Base-by-base conservation (phyloP, 192 early-diverging fungal genomes). In the Linnemannia zychae region DNA sequence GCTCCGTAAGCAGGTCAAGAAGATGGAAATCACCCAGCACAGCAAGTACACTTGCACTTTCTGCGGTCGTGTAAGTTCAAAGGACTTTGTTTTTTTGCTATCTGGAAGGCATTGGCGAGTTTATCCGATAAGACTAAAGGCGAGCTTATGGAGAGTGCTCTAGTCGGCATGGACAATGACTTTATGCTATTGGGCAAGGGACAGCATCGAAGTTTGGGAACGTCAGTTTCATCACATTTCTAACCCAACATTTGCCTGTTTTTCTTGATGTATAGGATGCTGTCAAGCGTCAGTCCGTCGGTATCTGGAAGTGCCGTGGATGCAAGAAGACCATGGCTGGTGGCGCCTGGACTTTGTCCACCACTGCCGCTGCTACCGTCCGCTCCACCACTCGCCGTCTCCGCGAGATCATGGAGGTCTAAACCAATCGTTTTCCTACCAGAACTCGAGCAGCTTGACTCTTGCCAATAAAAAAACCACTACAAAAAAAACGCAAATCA, bases 21-120 rank as follows among this genome's bases (percentile, higher is more conserved):
- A 88, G 95, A 98, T 99, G 94, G 98, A 99, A 95, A 97, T 99
- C 90, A 96, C 97, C 88, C 98, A 99, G 92, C 98, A 99, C 93
- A 92, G 95, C 89, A 97, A 97, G 92, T 99, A 99, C 96, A 98
- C 96, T 82, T 99, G 98, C 93, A 95, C 97, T 86, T 99, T 99
- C 97, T 99, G 98, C 92, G 98, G 98, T 82, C 98, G 98, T 90
- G 94, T 95, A 89, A 80, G 77, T 33, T 34, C 17, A 63, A 63
- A 22, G 33, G 18, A 67, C 60, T 69, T 31, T n/a, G n/a, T n/a
- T 47, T 48, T 36, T 40, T 17, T 44, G 40, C 9, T 44, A 66
- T 46, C 34, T 46, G 73, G 15, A 31, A 12, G 52, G 1, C 36
- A 66, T 60, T 72, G 48, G 40, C 40, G 40, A 9, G 9, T 6